These are phyloP conservation scores for Limonomyces culmigenus DNA, from an alignment of 1,284 basidiomycete genomes.

Conservation along the genomic window DNA sequence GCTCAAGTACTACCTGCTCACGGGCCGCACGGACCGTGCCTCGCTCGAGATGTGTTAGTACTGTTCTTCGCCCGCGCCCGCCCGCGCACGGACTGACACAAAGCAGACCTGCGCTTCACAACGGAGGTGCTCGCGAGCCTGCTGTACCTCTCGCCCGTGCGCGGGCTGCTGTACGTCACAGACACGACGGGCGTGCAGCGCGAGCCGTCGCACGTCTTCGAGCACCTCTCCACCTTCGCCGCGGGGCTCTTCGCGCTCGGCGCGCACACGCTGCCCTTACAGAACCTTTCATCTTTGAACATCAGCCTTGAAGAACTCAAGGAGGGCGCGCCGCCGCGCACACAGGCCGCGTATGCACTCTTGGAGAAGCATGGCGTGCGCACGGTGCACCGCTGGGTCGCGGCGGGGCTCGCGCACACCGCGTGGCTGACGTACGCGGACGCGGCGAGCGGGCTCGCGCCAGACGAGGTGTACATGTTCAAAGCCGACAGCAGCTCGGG, in stretches of 20 bases:
- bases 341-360: constrained; percentile 17
- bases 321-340: constrained; percentile 17
- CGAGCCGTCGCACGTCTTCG: constrained; percentile 34
- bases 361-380: constrained; percentile 25
- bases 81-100: not conserved
- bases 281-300: constrained; percentile 25
- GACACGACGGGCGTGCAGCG: constrained; percentile 22
- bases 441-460: constrained; percentile 38
- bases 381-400: constrained; percentile 46
- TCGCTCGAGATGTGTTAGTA: constrained; percentile 48
- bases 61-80: constrained; percentile 1
- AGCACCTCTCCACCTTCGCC: constrained; percentile 67
- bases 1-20: constrained; percentile 55
- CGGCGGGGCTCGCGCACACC: constrained; percentile 47
- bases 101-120: constrained; percentile 41
- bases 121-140: constrained; percentile 46
- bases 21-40: constrained; percentile 35
- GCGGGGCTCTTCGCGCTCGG: constrained; percentile 65
- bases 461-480: constrained; percentile 36
- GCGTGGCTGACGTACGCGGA: constrained; percentile 55
- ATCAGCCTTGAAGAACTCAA: constrained; percentile 24
- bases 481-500: constrained; percentile 7
- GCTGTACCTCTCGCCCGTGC: constrained; percentile 46
- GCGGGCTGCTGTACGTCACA: constrained; percentile 55
- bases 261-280: constrained; percentile 38